Percentiles rank a stretch among this genome's conserved stretches.
Conservation (phyloP, 768 basidiomycete genomes). For the Dentipellis fragilis region DNA sequence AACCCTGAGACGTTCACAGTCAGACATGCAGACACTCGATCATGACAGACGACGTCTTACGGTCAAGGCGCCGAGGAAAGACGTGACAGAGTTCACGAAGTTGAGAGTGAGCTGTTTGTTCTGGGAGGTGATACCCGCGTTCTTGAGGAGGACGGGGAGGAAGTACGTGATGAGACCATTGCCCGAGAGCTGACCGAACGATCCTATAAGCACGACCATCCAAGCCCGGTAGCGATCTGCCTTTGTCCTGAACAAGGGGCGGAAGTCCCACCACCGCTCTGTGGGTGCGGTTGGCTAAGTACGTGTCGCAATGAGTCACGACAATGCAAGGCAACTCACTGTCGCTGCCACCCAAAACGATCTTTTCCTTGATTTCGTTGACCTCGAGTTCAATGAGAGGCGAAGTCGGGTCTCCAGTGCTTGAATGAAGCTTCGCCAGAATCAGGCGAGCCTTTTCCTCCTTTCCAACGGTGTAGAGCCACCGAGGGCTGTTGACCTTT, state of each 20-base stretch:
- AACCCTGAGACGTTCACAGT: conserved; percentile 22
- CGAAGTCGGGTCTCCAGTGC: conserved; percentile 33
- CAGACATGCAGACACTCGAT: neutral
- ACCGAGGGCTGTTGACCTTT: conserved; percentile 30
- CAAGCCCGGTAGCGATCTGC: conserved; percentile 37
- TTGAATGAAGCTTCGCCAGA: conserved; percentile 39
- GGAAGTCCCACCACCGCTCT: conserved; percentile 47
- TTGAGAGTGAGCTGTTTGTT: conserved; percentile 33
- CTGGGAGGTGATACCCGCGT: conserved; percentile 36
- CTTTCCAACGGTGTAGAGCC: conserved; percentile 41
- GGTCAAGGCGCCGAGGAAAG: conserved; percentile 28
- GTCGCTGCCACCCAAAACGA: conserved; percentile 34
- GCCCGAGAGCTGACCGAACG: conserved; percentile 35
- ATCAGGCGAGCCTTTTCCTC: conserved; percentile 31
- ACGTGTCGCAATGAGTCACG: neutral
- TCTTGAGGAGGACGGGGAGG: conserved; percentile 34
- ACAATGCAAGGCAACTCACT: conserved; percentile 23
- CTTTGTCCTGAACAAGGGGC: conserved; percentile 35
- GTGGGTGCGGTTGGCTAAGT: conserved; percentile 7
- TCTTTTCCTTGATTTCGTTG: conserved; percentile 42
- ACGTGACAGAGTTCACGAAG: conserved; percentile 43
- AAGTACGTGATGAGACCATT: conserved; percentile 42
- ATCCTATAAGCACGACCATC: conserved; percentile 39
- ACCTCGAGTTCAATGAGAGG: conserved; percentile 43
- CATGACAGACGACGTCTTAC: conserved; percentile 12